Base-by-base conservation (phyloP, 805 yeast genomes). In the Metschnikowia cerradonensis region DNA sequence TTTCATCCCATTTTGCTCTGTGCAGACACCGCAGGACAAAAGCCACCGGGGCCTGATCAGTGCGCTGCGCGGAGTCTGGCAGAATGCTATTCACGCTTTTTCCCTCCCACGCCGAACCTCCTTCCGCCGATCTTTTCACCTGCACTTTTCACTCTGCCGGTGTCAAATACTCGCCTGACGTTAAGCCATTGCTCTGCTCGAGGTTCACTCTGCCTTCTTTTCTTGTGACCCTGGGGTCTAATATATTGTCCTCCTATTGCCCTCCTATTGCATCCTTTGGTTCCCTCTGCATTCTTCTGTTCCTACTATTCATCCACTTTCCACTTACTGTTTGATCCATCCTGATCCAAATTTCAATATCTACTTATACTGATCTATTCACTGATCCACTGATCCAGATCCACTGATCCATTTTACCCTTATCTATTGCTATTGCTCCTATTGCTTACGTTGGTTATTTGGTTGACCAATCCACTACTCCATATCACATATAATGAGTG, bases 11-110 rank as follows among this genome's bases (percentile, higher is more conserved):
- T 20, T 20, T 42, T 33, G 31, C 38, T 32, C 36, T 42, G 38
- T 34, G 37, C 38, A 42, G 31, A 37, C 11, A 32, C 38, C 45
- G 45, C 45, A 42, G 45, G 45, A 42, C 37, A 42, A 42, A 42
- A 42, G 45, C 20, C 45, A 42, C 45, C 45, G 45, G 38, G 45
- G 45, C 45, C 45, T 42, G 45, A 42, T 33, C 45, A 42, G 38
- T 42, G 45, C 45, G 40, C 38, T 14, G 38, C 38, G 45, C 45
- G 45, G 38, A 42, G 31, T 17, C 47, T 23, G 41, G 31, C 41
- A 44, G 41, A 36, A 17, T 23, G 7, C 4, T 23, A 17, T 17
- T 23, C 34, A 36, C 40, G 41, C 47, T 35, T 44, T 44, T 44
- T 44, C 47, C 26, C n/a, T 19, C 31, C 34, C 22, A 20, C 19